A percentile compares a stretch with the other conserved stretches of the same genome.
These are phyloP conservation scores for Malus hybrid DNA, from an alignment of 331 rosid genomes.

Conservation along the genomic window DNA sequence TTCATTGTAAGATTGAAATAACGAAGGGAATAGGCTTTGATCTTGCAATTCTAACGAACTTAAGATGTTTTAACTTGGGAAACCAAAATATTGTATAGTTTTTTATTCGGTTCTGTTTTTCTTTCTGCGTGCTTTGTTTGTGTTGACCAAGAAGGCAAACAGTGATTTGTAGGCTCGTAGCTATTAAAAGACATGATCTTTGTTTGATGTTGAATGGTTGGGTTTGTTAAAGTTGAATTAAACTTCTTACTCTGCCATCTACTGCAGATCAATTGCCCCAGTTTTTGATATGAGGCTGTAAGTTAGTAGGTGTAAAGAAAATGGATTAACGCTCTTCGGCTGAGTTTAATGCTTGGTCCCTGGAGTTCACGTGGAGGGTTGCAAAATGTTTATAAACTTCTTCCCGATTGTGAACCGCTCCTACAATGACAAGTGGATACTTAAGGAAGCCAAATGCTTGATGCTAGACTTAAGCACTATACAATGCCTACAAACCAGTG, in stretches of 20 bases:
- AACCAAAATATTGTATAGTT: background rate
- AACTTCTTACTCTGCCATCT: background rate
- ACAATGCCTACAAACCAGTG: conserved; percentile 31
- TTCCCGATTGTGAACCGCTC: conserved; percentile 24
- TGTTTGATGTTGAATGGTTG: background rate
- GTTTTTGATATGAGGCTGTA: conserved; percentile 10
- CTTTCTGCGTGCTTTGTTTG: background rate
- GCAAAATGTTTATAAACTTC: conserved; percentile 42
- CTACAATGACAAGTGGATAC: conserved; percentile 38
- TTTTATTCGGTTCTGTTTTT: background rate
- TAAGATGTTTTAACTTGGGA: background rate
- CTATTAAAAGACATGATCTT: background rate
- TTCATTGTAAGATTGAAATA: background rate
- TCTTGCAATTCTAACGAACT: background rate
- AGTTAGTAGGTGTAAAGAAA: conserved; percentile 16
- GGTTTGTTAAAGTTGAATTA: background rate
- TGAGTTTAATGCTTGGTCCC: conserved; percentile 25
- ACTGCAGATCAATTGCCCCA: conserved; percentile 15
- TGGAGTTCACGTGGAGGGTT: conserved; percentile 33
- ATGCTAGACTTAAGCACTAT: conserved; percentile 27
- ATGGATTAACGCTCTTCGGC: conserved; percentile 16
- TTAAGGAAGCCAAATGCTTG: conserved; percentile 35
- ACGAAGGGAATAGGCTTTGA: background rate
- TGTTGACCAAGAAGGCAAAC: background rate
- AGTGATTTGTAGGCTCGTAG: background rate